Conservation (phyloP, 495 filamentous ascomycete genomes). For the Penicillium subrubescens region DNA sequence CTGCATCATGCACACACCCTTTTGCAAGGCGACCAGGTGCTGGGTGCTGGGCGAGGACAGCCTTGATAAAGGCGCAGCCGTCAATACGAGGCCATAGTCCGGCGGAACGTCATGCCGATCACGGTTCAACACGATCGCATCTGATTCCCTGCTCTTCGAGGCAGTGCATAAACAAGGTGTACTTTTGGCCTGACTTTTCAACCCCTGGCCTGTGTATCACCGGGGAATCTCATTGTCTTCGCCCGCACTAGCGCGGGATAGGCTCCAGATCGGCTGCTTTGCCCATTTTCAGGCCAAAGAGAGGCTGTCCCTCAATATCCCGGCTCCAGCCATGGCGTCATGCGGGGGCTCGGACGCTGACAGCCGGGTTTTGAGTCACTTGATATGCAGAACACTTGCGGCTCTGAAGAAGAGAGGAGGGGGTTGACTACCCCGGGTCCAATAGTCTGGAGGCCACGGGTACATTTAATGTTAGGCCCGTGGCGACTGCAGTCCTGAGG, state of each 20-base stretch:
- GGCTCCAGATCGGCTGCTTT: constrained; percentile 21
- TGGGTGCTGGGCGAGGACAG: not conserved
- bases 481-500: constrained; percentile 11
- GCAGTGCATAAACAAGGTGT: constrained; percentile 13
- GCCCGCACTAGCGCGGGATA: constrained; percentile 12
- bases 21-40: not conserved
- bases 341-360: constrained; percentile 17
- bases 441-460: not conserved
- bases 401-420: constrained; percentile 18
- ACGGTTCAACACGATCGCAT: constrained; percentile 5
- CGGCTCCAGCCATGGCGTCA: constrained; percentile 26
- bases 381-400: constrained; percentile 28
- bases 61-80: constrained; percentile 11
- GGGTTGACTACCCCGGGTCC: not conserved
- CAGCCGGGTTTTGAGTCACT: constrained; percentile 26
- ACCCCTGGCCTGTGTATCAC: constrained; percentile 9
- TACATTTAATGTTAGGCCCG: constrained; percentile 8
- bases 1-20: constrained; percentile 5
- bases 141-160: constrained; percentile 10
- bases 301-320: not conserved
- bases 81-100: constrained; percentile 4
- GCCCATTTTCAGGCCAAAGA: constrained; percentile 18
- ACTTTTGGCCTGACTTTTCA: constrained; percentile 12
- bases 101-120: constrained; percentile 20
- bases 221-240: constrained; percentile 7